Base-by-base conservation (phyloP, 768 basidiomycete genomes). In the Russula vinacea region DNA sequence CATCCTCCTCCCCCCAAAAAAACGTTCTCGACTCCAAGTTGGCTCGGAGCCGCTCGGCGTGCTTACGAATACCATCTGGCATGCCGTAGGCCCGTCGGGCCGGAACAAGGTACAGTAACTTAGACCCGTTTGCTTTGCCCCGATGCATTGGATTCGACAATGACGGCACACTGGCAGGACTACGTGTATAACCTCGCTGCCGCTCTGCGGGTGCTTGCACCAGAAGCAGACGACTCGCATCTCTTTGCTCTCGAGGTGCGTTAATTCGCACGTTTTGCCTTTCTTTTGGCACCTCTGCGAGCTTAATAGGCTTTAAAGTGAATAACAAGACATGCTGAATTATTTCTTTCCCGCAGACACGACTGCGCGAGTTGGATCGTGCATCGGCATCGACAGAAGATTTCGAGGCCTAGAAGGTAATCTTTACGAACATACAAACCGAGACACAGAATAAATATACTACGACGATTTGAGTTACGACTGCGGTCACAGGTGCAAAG, bases 1-100 rank as follows among this genome's bases (percentile, higher is more conserved):
- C 8, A 45, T 22, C 9, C 19, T 19, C 44, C 19, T 1, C 19
- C 17, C 42, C 9, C 50, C 29, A 16, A 32, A 29, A 51, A 51
- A 26, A 32, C 24, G 11, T 51, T n/a, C 19, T 16, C 49, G 19
- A 40, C 13, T 14, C 3, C 3, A 64, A 95, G 94, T 93, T 53
- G 94, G 92, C 3, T 87, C 89, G 8, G 90, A 95, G 72, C 85
- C 89, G 0, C 76, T 94, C n/a, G 83, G 86, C 44, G 61, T 69
- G 2, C 83, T 95, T 5, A 86, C 92, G 0, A 70, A 81, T 37
- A 78, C 78, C 4, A 96, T 98, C 56, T 88, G 86, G 82, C 74
- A 75, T 29, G 86, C 89, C 0, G 80, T 84, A 0, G 95, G 95
- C 0, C 94, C 94, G 0, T 97, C 94, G 0, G 95, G 95, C 0